These are phyloP conservation scores for Vachellia pachyceras DNA, from an alignment of 306 rosid genomes.

Conservation along the genomic window DNA sequence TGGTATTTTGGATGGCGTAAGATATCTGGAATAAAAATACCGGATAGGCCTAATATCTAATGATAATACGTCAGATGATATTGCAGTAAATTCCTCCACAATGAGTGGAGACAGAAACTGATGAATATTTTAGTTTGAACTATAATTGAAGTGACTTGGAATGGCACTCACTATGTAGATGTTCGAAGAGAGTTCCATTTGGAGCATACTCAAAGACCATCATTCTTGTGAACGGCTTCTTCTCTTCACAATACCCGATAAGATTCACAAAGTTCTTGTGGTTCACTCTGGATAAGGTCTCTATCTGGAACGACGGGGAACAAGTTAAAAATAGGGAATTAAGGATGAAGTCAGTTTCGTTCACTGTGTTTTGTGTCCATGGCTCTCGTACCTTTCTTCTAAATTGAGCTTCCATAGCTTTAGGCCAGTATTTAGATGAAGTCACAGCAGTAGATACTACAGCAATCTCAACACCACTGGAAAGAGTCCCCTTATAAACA, in stretches of 20 bases:
- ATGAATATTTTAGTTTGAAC: not conserved
- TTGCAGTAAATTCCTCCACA: not conserved
- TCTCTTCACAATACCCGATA: conserved; percentile 86
- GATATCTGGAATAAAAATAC: not conserved
- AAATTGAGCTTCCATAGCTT: conserved; percentile 66
- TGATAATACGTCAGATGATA: not conserved
- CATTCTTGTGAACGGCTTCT: conserved; percentile 88
- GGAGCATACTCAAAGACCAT: conserved; percentile 98
- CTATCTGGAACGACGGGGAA: conserved; percentile 58
- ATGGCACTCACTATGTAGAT: conserved; percentile 76
- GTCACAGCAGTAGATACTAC: conserved; percentile 64
- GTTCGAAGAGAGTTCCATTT: conserved; percentile 91
- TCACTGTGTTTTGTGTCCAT: not conserved
- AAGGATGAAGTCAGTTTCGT: not conserved
- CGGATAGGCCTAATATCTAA: not conserved
- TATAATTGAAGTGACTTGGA: conserved; percentile 3
- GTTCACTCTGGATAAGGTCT: conserved; percentile 73
- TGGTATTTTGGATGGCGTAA: not conserved
- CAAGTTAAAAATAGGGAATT: conserved; percentile 25
- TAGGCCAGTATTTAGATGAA: conserved; percentile 70
- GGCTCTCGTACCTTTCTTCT: conserved; percentile 66
- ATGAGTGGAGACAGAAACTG: not conserved
- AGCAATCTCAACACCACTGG: conserved; percentile 96
- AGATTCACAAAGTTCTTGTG: conserved; percentile 92
- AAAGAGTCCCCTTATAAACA: conserved; percentile 89